Base-by-base conservation (phyloP, 129 eudicot species). In the Scalesia atractyloides region DNA sequence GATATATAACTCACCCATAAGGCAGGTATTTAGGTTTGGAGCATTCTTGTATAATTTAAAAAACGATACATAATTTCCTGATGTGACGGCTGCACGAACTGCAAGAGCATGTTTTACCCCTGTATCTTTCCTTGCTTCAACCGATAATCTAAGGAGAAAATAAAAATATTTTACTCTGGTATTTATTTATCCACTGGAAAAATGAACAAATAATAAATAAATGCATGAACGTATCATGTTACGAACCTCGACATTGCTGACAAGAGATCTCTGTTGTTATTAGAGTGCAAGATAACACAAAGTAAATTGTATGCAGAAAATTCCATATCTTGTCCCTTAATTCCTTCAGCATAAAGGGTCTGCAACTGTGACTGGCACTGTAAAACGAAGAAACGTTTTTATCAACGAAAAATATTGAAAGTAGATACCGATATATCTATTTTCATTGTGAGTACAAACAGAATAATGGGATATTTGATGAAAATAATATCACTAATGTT, bases 331-430 rank as follows among this genome's bases (percentile, higher is more conserved):
- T 96, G 82, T 76, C 98, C 98, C 56, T 72, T 82, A 65, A 90
- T 94, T 72, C 98, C 98, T 84, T 94, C 97, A 19, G 82, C 88
- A 86, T 94, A 94, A 54, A 94, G 96, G 54, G 92, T 83, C 87
- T 86, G 82, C 79, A 94, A 76, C 64, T 94, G 98, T 70, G 98
- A 94, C 73, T 87, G 97, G 82, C 97, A 94, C 98, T 94, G 93
- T 77, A 84, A 66, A 37, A 14, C 72, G 10, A 64, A 70, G 51
- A 26, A 36, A 61, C 34, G 18, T 5, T 70, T 63, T 57, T 4
- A 70, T 61, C 22, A 77, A 7, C 43, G 20, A 26, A 18, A 16
- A 59, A 57, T 15, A 16, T 13, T n/a, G 10, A 8, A 41, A 10
- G 64, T 24, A 58, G 37, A 58, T 24, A 58, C 14, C 39, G 7